Percentiles rank a stretch among this genome's conserved stretches.
Conservation (phyloP, 140 eudicot species). For the Artemisia princeps region DNA sequence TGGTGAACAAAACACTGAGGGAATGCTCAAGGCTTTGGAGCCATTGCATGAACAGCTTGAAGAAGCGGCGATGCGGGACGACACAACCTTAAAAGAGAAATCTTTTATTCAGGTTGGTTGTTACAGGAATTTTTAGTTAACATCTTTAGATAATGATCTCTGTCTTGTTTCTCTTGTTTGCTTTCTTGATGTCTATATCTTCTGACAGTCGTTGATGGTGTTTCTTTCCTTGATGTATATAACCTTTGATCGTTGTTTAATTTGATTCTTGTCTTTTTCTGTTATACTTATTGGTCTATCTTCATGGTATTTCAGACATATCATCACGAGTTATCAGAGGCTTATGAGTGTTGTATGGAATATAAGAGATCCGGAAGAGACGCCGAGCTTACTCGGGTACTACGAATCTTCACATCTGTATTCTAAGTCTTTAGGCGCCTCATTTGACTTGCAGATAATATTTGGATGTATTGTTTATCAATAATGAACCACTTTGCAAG, state of each 20-base stretch:
- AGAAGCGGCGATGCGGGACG: constrained; percentile 70
- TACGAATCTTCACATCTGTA: background rate
- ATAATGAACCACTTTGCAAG: background rate
- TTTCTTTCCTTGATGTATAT: background rate
- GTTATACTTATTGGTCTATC: constrained; percentile 18
- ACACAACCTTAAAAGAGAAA: constrained; percentile 75
- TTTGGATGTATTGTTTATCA: constrained; percentile 10
- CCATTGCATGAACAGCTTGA: constrained; percentile 94
- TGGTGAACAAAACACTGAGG: constrained; percentile 91
- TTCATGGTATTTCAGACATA: constrained; percentile 51
- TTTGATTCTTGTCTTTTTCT: constrained; percentile 4
- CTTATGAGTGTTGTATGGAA: constrained; percentile 88
- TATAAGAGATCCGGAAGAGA: constrained; percentile 86
- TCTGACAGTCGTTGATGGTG: background rate
- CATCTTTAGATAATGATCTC: background rate
- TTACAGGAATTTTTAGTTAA: too few relatives aligned
- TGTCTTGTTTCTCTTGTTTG: background rate
- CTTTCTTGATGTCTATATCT: too few relatives aligned
- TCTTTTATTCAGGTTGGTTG: constrained; percentile 81
- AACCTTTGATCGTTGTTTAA: constrained; percentile 2
- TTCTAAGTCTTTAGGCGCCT: background rate
- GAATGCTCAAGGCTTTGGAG: constrained; percentile 86
- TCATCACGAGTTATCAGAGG: constrained; percentile 77
- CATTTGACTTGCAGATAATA: background rate
- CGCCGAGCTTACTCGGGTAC: constrained; percentile 96